Evolutionary conservation across 441 rosid species (phyloP).

Genomic region (Omphalea diandra): DNA sequence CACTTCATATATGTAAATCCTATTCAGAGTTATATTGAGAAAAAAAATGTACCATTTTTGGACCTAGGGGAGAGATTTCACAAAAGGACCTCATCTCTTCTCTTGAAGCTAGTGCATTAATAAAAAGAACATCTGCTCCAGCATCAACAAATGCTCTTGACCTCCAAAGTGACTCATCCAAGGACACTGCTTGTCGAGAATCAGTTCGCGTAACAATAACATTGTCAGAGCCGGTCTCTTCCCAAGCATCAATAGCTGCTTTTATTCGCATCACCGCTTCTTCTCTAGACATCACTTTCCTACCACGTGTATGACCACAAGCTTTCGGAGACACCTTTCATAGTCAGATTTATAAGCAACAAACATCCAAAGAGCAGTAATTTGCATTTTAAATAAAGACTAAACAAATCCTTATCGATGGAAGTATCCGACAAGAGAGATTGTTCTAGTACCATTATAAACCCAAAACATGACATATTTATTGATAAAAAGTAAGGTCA

Average conservation of each 20-base stretch:
- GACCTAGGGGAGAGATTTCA: conserved; percentile 47
- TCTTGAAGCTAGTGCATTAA: conserved; percentile 76
- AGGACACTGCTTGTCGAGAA: conserved; percentile 79
- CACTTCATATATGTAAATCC: neutral
- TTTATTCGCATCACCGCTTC: conserved; percentile 80
- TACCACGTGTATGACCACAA: conserved; percentile 57
- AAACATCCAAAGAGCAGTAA: conserved; percentile 12
- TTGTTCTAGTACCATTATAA: neutral
- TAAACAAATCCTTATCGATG: neutral
- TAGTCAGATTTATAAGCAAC: conserved; percentile 25
- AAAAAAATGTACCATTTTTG: neutral
- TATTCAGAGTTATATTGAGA: neutral
- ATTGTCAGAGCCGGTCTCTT: conserved; percentile 72
- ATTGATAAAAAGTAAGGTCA: neutral
- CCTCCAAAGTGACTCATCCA: conserved; percentile 81
- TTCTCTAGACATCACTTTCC: conserved; percentile 83
- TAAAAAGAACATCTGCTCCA: conserved; percentile 85
- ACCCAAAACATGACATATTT: neutral
- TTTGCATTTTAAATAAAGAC: conserved; percentile 1
- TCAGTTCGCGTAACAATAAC: conserved; percentile 80
- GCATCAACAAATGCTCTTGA: conserved; percentile 91
- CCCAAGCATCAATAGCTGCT: conserved; percentile 88
- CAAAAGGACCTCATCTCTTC: conserved; percentile 94
- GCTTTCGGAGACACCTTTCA: conserved; percentile 79
- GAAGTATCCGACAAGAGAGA: neutral